These are phyloP conservation scores for Pulveroboletus sp. DNA, from an alignment of 768 basidiomycete genomes.

Conservation along the genomic window DNA sequence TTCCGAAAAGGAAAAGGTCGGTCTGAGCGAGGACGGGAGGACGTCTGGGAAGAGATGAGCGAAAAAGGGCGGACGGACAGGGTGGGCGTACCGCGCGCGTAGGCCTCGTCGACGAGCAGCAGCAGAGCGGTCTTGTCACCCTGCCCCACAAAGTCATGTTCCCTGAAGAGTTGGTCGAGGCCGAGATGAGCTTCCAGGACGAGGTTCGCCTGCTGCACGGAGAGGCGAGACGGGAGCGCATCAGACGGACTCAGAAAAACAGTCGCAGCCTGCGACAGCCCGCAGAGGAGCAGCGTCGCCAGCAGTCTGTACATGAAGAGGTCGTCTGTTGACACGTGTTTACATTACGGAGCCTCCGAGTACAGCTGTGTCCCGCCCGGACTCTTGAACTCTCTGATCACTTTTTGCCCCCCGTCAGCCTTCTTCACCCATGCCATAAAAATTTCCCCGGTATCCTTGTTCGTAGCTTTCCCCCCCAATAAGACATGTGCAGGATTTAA, in stretches of 20 bases:
- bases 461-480: slow-evolving; percentile 28
- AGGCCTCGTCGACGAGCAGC: slow-evolving; percentile 51
- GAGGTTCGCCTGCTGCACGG: slow-evolving; percentile 59
- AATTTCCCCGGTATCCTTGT: slow-evolving; percentile 29
- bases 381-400: slow-evolving; percentile 37
- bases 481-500: slow-evolving; percentile 49
- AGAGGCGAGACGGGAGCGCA: slow-evolving; percentile 37
- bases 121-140: slow-evolving; percentile 50
- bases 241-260: slow-evolving; percentile 56
- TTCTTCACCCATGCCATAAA: slow-evolving; percentile 46
- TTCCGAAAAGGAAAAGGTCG: slow-evolving; percentile 43
- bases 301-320: slow-evolving; percentile 5
- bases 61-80: neutral
- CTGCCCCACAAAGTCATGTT: slow-evolving; percentile 54
- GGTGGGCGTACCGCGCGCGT: slow-evolving; percentile 48
- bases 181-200: slow-evolving; percentile 70
- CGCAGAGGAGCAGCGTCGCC: slow-evolving; percentile 26
- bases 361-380: slow-evolving; percentile 30
- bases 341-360: slow-evolving; percentile 24
- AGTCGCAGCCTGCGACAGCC: slow-evolving; percentile 46
- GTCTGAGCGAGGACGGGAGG: slow-evolving; percentile 47
- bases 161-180: slow-evolving; percentile 29
- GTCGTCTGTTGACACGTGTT: slow-evolving; percentile 23
- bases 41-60: slow-evolving; percentile 40
- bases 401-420: slow-evolving; percentile 42